These are phyloP conservation scores for Floccularia luteovirens DNA, from an alignment of 768 basidiomycete species.

Conservation along the genomic window DNA sequence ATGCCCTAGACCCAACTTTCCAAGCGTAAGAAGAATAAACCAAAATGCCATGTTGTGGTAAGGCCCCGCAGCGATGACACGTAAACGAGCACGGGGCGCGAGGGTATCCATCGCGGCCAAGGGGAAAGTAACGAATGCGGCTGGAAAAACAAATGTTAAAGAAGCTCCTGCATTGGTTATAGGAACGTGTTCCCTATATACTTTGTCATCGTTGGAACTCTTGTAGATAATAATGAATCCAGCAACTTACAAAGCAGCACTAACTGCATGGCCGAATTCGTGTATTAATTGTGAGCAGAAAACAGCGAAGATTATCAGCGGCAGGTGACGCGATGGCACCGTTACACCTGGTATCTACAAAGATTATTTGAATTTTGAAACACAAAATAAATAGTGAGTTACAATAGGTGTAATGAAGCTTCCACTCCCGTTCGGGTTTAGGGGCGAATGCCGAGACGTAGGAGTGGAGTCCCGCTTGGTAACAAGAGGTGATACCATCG, in stretches of 20 bases:
- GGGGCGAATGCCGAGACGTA: neutral
- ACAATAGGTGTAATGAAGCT: conserved; percentile 21
- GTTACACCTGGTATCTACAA: conserved; percentile 77
- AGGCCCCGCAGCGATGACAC: conserved; percentile 66
- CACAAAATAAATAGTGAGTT: conserved; percentile 8
- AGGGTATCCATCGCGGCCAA: conserved; percentile 27
- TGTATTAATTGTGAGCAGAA: conserved; percentile 65
- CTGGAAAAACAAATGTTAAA: conserved; percentile 56
- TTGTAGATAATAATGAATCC: neutral
- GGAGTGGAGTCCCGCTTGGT: neutral
- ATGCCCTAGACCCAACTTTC: conserved; percentile 22
- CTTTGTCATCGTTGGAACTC: neutral
- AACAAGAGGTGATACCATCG: neutral
- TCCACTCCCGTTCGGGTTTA: neutral
- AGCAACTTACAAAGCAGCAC: conserved; percentile 60
- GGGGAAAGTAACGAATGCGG: conserved; percentile 68
- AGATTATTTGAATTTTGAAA: conserved; percentile 7
- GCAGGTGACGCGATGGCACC: conserved; percentile 65
- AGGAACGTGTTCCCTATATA: conserved; percentile 53
- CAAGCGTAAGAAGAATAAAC: conserved; percentile 30
- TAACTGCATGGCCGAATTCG: conserved; percentile 73
- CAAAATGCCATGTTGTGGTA: conserved; percentile 70
- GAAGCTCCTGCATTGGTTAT: conserved; percentile 55
- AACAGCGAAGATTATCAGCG: conserved; percentile 55
- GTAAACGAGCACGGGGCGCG: conserved; percentile 35